These are phyloP conservation scores for Oropetium thomaeum DNA, from an alignment of 176 grass and related monocot genomes.

Conservation along the genomic window DNA sequence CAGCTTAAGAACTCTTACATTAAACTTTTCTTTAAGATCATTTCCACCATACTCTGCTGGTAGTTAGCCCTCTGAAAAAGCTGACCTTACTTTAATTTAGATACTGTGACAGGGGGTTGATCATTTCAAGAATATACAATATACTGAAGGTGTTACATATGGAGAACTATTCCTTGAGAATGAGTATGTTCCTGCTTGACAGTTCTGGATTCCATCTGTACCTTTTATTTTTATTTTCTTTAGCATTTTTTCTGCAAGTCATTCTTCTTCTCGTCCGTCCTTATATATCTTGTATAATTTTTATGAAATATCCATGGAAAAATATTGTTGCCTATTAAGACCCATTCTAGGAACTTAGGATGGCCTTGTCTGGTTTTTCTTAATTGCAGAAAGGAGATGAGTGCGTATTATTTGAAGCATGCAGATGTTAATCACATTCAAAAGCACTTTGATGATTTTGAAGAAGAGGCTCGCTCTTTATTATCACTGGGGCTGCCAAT, in stretches of 20 bases:
- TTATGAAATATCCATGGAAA: background rate
- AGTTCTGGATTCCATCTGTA: conserved; percentile 4
- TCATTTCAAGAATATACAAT: conserved; percentile 97
- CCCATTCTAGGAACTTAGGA: background rate
- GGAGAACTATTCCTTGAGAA: conserved; percentile 97
- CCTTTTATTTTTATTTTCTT: conserved; percentile 16
- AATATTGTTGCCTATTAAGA: background rate
- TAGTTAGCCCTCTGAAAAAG: conserved; percentile 46
- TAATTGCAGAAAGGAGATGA: conserved; percentile 98
- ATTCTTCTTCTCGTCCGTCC: background rate
- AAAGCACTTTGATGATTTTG: conserved; percentile 86
- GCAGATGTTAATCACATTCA: conserved; percentile 76
- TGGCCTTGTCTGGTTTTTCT: conserved; percentile 16
- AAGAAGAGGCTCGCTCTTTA: conserved; percentile 79
- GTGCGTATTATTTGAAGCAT: conserved; percentile 88
- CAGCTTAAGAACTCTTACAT: background rate
- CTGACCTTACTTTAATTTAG: conserved; percentile 87
- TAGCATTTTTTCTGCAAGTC: background rate
- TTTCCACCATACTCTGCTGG: conserved; percentile 20
- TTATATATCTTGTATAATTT: background rate
- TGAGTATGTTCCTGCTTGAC: conserved; percentile 56
- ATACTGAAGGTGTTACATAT: conserved; percentile 85
- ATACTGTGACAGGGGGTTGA: conserved; percentile 78
- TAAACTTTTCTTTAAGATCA: background rate
- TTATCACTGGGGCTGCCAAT: conserved; percentile 73